Base-by-base conservation (phyloP, 768 basidiomycete genomes). In the Boletellus ananas region DNA sequence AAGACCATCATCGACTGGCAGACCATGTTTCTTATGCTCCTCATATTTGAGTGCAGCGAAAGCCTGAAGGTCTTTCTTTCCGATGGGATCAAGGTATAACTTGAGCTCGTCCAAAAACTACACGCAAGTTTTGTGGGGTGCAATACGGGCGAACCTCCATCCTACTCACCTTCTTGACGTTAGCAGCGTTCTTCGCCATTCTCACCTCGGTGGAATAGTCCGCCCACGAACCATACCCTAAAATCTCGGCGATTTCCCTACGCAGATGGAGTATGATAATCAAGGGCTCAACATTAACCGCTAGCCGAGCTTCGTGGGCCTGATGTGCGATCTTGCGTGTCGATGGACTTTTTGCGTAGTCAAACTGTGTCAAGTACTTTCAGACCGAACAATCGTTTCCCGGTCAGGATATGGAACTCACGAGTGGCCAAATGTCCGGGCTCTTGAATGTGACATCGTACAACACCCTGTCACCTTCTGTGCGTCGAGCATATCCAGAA, bases 201-300 rank as follows among this genome's bases (percentile, higher is more conserved):
- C 90, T 90, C 40, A 81, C 78, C 63, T 94, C 91, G 2, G 91
- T 90, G 35, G 83, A 68, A 63, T 85, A 93, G 66, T 89, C 90
- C 1, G 89, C 91, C 83, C 89, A 92, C 10, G 81, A 90, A 20
- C 80, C 68, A 61, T 93, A 94, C 10, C 79, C 79, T 11, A 94
- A 72, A 10, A 93, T 61, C 34, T 69, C 70, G 1, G 85, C 84
- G 39, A 88, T 83, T 61, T 83, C 65, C 29, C 85, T 82, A 38
- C 91, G 85, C 3, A 93, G 75, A 42, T 75, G 76, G 39, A 92
- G 76, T 31, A 81, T 80, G 56, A 80, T 84, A 56, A 75, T 74
- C 46, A 93, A 75, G 34, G 92, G 62, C 3, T 82, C 85, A 17
- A 80, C 83, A 55, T 94, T 94, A 61, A 82, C 70, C 6, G 71